A percentile compares a stretch with the other conserved stretches of the same genome.
phyloP scores from a whole-genome alignment of 208 protist genomes.

The Trypanosomatidae sp. region DNA sequence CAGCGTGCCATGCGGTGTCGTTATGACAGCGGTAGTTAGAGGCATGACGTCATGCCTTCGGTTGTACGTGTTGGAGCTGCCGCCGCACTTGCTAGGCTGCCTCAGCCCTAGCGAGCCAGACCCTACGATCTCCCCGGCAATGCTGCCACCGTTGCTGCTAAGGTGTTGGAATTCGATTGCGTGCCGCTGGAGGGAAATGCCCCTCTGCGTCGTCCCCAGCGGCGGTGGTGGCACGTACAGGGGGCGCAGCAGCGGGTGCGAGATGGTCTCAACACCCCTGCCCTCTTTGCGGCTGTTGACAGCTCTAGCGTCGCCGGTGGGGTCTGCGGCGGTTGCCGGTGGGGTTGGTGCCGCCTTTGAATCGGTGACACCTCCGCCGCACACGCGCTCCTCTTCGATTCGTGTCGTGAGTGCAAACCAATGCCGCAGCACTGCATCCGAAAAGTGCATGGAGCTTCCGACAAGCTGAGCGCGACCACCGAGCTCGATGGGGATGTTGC shows the following conservation, averaged over 20 bases:
- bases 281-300: not conserved
- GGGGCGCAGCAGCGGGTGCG: slow-evolving; percentile 23
- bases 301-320: not conserved
- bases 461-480: slow-evolving; percentile 38
- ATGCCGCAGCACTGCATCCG: slow-evolving; percentile 69
- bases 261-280: slow-evolving; percentile 2
- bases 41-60: not conserved
- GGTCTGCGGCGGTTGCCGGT: not conserved
- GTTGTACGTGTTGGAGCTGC: not conserved
- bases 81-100: not conserved
- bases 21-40: not conserved
- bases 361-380: slow-evolving; percentile 7
- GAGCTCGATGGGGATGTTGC: slow-evolving; percentile 45
- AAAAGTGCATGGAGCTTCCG: slow-evolving; percentile 35
- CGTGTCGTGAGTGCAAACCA: slow-evolving; percentile 68
- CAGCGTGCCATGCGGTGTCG: not conserved
- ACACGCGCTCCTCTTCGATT: slow-evolving; percentile 32
- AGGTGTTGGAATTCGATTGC: slow-evolving; percentile 29
- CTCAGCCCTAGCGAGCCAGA: not conserved
- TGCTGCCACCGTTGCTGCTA: slow-evolving; percentile 8
- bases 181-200: slow-evolving; percentile 20
- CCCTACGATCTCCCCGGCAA: not conserved
- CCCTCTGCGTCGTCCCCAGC: slow-evolving; percentile 27
- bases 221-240: slow-evolving; percentile 41
- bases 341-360: slow-evolving; percentile 1